Conservation (phyloP, 2,329 filamentous ascomycete species). For the Zymoseptoria brevis region DNA sequence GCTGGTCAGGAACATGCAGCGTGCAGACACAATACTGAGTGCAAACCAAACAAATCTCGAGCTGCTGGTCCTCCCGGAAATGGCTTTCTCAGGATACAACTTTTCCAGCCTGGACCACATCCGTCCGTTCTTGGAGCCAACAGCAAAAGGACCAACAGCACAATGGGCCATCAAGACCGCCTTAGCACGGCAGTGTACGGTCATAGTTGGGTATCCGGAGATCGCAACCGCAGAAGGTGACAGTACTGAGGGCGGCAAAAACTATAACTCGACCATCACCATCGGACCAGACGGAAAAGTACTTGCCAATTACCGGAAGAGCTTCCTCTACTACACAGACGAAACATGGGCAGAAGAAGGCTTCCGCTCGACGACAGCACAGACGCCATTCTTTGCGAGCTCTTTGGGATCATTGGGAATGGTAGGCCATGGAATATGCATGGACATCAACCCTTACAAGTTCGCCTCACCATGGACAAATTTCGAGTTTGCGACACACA, state of each 20-base stretch:
- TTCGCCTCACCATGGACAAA: slow-evolving; percentile 51
- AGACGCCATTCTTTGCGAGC: slow-evolving; percentile 31
- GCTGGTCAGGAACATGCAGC: slow-evolving; percentile 60
- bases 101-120: slow-evolving; percentile 64
- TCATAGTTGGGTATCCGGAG: slow-evolving; percentile 69
- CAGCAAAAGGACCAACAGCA: slow-evolving; percentile 57
- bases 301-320: slow-evolving; percentile 54
- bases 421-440: slow-evolving; percentile 43
- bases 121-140: slow-evolving; percentile 58
- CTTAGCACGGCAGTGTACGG: slow-evolving; percentile 56
- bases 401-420: slow-evolving; percentile 31
- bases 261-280: slow-evolving; percentile 54
- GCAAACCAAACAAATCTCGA: slow-evolving; percentile 50
- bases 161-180: slow-evolving; percentile 64
- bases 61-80: slow-evolving; percentile 65
- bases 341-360: slow-evolving; percentile 50
- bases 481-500: slow-evolving; percentile 52
- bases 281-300: slow-evolving; percentile 48
- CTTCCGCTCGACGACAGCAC: slow-evolving; percentile 3
- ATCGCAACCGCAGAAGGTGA: slow-evolving; percentile 21
- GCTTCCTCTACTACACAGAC: slow-evolving; percentile 59
- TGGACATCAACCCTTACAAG: slow-evolving; percentile 56
- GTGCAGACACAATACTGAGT: slow-evolving; percentile 57
- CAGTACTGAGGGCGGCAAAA: slow-evolving; percentile 9
- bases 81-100: slow-evolving; percentile 75